Evolutionary conservation across 2,329 filamentous ascomycete genomes (phyloP).

Genomic region (Penicillium expansum): DNA sequence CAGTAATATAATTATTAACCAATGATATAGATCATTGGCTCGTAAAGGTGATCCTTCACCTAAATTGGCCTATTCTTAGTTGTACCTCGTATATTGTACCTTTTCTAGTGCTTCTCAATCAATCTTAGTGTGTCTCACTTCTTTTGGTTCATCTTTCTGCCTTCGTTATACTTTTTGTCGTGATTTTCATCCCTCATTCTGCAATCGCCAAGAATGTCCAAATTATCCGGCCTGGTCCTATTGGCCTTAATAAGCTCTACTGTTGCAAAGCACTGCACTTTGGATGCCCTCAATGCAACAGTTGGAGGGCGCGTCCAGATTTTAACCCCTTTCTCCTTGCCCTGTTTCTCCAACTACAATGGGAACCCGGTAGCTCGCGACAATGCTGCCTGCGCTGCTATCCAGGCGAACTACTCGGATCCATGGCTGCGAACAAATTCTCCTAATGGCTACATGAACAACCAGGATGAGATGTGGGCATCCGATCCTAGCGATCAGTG

Average conservation of each 20-base stretch:
- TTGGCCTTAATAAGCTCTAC: neutral
- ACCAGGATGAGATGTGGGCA: constrained; percentile 22
- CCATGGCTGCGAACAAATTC: constrained; percentile 15
- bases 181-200: no score
- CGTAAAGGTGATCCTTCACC: neutral
- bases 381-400: neutral
- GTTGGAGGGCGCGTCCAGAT: neutral
- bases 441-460: constrained; percentile 24
- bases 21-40: neutral
- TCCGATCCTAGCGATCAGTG: constrained; percentile 19
- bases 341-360: neutral
- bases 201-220: neutral
- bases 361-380: neutral
- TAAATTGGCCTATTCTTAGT: neutral
- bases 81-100: no score
- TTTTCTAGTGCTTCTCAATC: neutral
- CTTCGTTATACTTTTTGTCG: neutral
- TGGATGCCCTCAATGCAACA: neutral
- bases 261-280: neutral
- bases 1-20: neutral
- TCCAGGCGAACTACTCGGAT: constrained; percentile 4
- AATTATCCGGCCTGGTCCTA: neutral
- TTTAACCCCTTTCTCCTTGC: neutral
- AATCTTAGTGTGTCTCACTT: neutral
- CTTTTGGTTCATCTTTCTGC: neutral